Evolutionary conservation across 257 asterid species (phyloP).

Genomic region (Salvia splendens): DNA sequence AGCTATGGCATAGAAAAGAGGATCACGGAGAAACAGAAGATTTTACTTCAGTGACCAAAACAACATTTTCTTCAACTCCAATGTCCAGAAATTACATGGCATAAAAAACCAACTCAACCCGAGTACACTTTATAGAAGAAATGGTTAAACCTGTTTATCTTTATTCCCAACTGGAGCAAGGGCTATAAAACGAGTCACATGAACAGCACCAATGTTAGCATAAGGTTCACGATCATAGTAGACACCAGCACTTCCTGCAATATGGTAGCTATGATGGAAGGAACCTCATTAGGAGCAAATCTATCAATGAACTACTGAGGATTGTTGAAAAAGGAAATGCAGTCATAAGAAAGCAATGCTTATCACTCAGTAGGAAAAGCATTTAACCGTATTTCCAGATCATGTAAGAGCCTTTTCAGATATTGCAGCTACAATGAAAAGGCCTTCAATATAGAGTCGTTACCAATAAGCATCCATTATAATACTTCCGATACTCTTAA

Average conservation of each 20-base stretch:
- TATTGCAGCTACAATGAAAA: slow-evolving; percentile 24
- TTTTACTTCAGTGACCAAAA: slow-evolving; percentile 8
- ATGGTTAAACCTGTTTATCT: slow-evolving; percentile 72
- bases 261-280: slow-evolving; percentile 67
- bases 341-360: slow-evolving; percentile 12
- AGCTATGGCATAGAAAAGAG: slow-evolving; percentile 19
- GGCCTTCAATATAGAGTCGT: slow-evolving; percentile 19
- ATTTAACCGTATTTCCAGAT: slow-evolving; percentile 18
- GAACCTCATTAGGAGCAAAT: slow-evolving; percentile 35
- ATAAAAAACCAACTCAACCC: slow-evolving; percentile 14
- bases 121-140: slow-evolving; percentile 14
- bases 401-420: neutral
- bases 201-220: slow-evolving; percentile 65
- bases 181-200: slow-evolving; percentile 92
- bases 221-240: slow-evolving; percentile 92
- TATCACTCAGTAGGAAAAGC: neutral
- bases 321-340: neutral
- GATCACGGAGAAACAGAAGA: slow-evolving; percentile 19
- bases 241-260: slow-evolving; percentile 80
- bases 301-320: slow-evolving; percentile 20
- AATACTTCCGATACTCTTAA: slow-evolving; percentile 6
- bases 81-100: slow-evolving; percentile 18
- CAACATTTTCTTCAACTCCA: slow-evolving; percentile 17
- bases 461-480: neutral
- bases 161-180: slow-evolving; percentile 93